Evolutionary conservation across 129 eudicot genomes (phyloP).

Genomic region (Arctium minus): DNA sequence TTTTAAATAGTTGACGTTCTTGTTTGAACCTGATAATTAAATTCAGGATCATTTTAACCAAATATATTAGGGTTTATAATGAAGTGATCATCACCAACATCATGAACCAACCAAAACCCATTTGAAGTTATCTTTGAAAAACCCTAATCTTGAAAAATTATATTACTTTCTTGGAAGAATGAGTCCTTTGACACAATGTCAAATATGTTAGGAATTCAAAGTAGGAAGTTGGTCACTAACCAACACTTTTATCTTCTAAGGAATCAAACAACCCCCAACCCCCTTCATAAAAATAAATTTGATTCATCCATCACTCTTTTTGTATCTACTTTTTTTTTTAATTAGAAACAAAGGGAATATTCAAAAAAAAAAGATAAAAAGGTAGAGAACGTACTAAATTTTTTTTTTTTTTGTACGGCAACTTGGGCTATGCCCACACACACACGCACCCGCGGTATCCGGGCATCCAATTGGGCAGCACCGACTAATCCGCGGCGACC

Average conservation of each 20-base stretch:
- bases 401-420: too few species aligned
- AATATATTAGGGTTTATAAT: not conserved
- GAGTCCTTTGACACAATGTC: slow-evolving; percentile 29
- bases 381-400: too few species aligned
- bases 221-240: slow-evolving; percentile 24
- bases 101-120: not conserved
- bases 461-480: too few species aligned
- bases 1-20: too few species aligned
- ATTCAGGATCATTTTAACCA: not conserved
- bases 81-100: not conserved
- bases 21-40: not conserved
- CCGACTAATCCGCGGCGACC: too few species aligned
- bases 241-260: not conserved
- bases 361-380: too few species aligned
- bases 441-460: too few species aligned
- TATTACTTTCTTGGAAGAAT: not conserved
- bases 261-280: not conserved
- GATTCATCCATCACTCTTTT: too few species aligned
- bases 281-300: not conserved
- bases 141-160: not conserved
- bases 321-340: not conserved
- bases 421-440: too few species aligned
- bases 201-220: slow-evolving; percentile 30
- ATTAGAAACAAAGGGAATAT: too few species aligned
- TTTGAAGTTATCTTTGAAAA: not conserved